Base-by-base conservation (phyloP, 1,284 basidiomycete genomes). In the Cryptococcus neoformans region DNA sequence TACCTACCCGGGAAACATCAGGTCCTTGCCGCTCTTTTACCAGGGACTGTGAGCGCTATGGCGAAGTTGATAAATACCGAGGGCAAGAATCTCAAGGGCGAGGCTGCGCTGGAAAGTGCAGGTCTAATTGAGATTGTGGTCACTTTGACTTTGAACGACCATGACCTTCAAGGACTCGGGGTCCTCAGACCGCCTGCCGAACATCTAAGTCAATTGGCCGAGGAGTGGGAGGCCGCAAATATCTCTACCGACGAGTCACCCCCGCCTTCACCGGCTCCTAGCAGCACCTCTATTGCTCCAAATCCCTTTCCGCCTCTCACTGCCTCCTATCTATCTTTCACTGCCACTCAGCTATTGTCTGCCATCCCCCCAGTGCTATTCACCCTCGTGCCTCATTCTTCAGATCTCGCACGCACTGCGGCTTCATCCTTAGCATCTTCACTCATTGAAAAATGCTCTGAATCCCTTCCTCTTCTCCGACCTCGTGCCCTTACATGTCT, bases 41-140 rank as follows among this genome's bases (percentile, higher is more conserved):
- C 92, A 1, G 92, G 92, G 1, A 81, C 88, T 12, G 81, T 90
- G 51, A 92, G 89, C 66, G 78, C 81, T 12, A 87, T 88, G 82
- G 82, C 83, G 42, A 89, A 86, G 64, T 73, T 88, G 14, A 82
- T 86, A 10, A 47, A 59, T 8, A 53, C 44, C 0, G 60, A 57
- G 47, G 67, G 62, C 2, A 65, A 60, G 56, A 42, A 54, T 2
- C 51, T 78, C 14, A 79, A 82, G 17, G 79, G 80, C 40, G 69
- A 75, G 46, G 53, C 74, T 44, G 66, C 64, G 67, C 72, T 58
- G 83, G 84, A 76, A 81, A 83, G 62, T 11, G 65, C 72, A 84
- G 87, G 86, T 77, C 83, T 62, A 82, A 83, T 76, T 81, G 85
- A 54, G 81, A 66, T 72, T 4, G 68, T 77, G 3, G 59, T 80